phyloP scores from a whole-genome alignment of 169 alveolate genomes.

The Plasmodium gonderi region DNA sequence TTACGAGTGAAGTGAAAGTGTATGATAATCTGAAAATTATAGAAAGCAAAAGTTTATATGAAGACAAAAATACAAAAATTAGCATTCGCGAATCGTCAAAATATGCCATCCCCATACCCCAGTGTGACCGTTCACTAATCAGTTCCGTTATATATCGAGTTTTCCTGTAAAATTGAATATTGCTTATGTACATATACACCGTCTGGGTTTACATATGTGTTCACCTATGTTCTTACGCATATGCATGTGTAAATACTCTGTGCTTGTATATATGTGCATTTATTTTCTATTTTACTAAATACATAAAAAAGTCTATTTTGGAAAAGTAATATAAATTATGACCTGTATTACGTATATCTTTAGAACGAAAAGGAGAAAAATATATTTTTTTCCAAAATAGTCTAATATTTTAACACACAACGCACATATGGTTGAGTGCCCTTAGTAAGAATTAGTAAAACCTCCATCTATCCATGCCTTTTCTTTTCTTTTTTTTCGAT shows the following conservation, averaged over 20 bases:
- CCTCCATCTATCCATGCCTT: background rate
- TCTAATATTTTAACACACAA: background rate
- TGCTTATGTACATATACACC: background rate
- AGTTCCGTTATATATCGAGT: constrained; percentile 50
- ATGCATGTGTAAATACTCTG: background rate
- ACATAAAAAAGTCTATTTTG: background rate
- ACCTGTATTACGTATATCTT: background rate
- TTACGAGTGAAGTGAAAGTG: constrained; percentile 54
- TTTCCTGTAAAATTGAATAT: constrained; percentile 22
- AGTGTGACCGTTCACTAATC: constrained; percentile 65
- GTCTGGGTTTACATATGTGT: background rate
- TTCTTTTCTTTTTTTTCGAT: background rate
- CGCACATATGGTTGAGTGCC: background rate
- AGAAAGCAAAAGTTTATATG: constrained; percentile 67
- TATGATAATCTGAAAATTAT: constrained; percentile 54
- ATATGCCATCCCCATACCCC: constrained; percentile 70
- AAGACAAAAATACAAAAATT: constrained; percentile 67
- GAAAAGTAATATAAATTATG: background rate
- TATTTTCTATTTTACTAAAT: background rate
- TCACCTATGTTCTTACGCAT: background rate
- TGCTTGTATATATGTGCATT: background rate
- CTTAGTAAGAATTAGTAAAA: background rate
- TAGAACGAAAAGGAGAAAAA: background rate
- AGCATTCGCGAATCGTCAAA: constrained; percentile 63
- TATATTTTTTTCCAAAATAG: background rate